These are phyloP conservation scores for Pythium volutum DNA, from an alignment of 352 stramenopile species.

Conservation along the genomic window DNA sequence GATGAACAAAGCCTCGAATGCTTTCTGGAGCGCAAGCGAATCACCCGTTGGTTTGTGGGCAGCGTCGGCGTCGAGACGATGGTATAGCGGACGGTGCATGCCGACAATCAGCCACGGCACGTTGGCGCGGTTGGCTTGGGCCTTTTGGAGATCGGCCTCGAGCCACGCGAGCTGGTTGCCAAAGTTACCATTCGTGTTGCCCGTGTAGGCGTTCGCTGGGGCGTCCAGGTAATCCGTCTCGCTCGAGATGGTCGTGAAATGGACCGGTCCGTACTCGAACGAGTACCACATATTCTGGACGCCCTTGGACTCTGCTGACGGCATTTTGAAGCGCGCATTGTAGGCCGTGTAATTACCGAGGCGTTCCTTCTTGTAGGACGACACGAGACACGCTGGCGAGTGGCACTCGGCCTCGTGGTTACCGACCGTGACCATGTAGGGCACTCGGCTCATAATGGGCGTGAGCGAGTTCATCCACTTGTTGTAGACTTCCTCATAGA, in stretches of 20 bases:
- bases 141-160: conserved; percentile 48
- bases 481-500: conserved; percentile 88
- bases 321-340: conserved; percentile 87
- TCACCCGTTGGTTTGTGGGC: conserved; percentile 33
- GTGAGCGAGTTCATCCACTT: conserved; percentile 73
- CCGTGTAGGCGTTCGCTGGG: conserved; percentile 24
- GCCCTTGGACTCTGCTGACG: conserved; percentile 51
- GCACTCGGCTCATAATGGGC: conserved; percentile 44
- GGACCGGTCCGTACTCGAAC: conserved; percentile 79
- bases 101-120: conserved; percentile 53
- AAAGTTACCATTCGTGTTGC: conserved; percentile 25
- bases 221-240: conserved; percentile 60
- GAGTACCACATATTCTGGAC: conserved; percentile 87
- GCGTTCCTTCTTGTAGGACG: conserved; percentile 39
- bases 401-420: conserved; percentile 91
- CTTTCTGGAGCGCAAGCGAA: conserved; percentile 31
- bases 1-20: conserved; percentile 56
- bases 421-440: conserved; percentile 84
- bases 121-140: conserved; percentile 35
- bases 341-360: conserved; percentile 83
- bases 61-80: conserved; percentile 24
- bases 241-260: conserved; percentile 79
- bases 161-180: conserved; percentile 49
- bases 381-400: conserved; percentile 54
- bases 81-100: conserved; percentile 59